A percentile compares a stretch with the other conserved stretches of the same genome.
phyloP scores from a whole-genome alignment of 1,139 yeast species.

The Candida pseudoviswanathii region DNA sequence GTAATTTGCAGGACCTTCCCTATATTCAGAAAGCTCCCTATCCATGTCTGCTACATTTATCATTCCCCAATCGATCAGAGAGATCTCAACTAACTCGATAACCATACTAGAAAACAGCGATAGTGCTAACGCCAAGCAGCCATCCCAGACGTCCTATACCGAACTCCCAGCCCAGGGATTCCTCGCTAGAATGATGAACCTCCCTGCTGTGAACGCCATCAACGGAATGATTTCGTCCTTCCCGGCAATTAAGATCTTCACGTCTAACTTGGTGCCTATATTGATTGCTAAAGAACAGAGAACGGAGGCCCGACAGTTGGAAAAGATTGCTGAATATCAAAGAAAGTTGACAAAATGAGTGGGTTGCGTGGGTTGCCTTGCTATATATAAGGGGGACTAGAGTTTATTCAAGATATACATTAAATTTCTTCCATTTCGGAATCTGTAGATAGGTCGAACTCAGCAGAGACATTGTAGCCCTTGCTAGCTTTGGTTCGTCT shows the following conservation, averaged over 20 bases:
- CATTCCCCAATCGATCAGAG: slow-evolving; percentile 1
- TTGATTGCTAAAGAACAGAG: slow-evolving; percentile 39
- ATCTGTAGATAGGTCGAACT: slow-evolving; percentile 19
- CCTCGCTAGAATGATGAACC: slow-evolving; percentile 47
- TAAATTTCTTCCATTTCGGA: slow-evolving; percentile 22
- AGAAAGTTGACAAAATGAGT: slow-evolving; percentile 1
- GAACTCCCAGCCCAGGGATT: slow-evolving; percentile 49
- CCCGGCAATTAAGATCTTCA: slow-evolving; percentile 58
- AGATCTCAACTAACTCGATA: slow-evolving; percentile 3
- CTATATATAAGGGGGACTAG: neutral
- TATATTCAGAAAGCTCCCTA: neutral
- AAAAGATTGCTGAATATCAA: slow-evolving; percentile 7
- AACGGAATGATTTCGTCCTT: slow-evolving; percentile 62
- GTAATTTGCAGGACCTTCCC: neutral
- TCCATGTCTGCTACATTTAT: slow-evolving; percentile 6
- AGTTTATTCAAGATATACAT: neutral
- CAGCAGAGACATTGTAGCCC: slow-evolving; percentile 10
- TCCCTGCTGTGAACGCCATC: slow-evolving; percentile 61
- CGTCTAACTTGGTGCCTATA: slow-evolving; percentile 61
- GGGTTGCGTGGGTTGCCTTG: neutral
- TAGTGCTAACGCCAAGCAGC: neutral
- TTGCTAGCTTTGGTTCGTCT: neutral
- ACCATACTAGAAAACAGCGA: neutral
- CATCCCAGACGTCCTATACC: slow-evolving; percentile 7
- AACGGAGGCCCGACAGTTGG: slow-evolving; percentile 15